Evolutionary conservation across 2,329 filamentous ascomycete species (phyloP), one percentile per base, ranked within the genome.

Genomic region (Myriosclerotinia curreyana): DNA sequence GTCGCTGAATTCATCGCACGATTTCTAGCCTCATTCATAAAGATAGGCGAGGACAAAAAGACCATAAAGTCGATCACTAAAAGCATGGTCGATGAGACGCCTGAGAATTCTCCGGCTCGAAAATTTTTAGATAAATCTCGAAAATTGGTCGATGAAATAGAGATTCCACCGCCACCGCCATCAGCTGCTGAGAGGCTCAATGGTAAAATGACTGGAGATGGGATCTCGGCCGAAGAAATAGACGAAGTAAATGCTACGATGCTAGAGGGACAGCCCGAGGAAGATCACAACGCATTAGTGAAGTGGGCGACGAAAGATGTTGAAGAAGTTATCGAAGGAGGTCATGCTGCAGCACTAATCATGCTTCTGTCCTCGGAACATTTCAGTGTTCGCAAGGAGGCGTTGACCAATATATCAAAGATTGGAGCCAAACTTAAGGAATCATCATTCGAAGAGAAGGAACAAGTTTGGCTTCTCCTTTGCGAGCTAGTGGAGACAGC

Each of bases 401-500:
- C 92, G 6, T 79, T 89, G 22, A 84, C 81, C 48, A 88, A 86
- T 70, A 80, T 93, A 50, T 80, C 85, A 59, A 90, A 90, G 73
- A 83, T 88, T 75, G 82, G 84, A 1, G 77, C 78, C 40, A 86
- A 84, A 72, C 77, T 89, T 56, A 83, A 87, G 74, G 85, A 85
- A 60, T 93, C 90, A 0, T 82, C 84, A 0, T 87, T 92, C 70
- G 83, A 87, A 53, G 91, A 96, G 71, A 89, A 87, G 72, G 86
- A 91, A 46, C 88, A 93, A 66, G 78, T 93, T 6, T 93, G 90
- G 79, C 81, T 96, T 12, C 82, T 97, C 5, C 81, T 95, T 2
- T 90, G 86, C 64, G 93, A 96, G 75, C 75, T 96, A 8, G 81
- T 87, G 17, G 92, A 97, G 75, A 95, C 93, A 0, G 83, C 85